Evolutionary conservation across 2,329 filamentous ascomycete genomes (phyloP).

Genomic region (Pseudogymnoascus sp.): DNA sequence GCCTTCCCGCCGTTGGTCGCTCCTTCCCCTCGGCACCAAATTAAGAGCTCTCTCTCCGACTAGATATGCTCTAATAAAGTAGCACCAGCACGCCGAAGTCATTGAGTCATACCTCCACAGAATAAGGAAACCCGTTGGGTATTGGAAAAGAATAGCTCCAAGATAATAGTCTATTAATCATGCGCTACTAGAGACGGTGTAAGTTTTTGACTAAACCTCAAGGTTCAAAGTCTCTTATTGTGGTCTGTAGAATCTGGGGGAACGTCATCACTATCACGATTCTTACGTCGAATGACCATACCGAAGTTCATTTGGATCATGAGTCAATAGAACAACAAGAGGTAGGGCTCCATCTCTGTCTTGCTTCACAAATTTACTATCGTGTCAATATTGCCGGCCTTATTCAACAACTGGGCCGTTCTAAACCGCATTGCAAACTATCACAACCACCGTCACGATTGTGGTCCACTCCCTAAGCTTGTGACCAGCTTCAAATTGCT

Average conservation of each 20-base stretch:
- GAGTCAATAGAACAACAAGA: neutral
- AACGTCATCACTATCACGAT: neutral
- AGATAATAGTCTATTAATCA: neutral
- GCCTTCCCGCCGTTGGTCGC: neutral
- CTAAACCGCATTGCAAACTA: neutral
- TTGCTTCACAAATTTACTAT: neutral
- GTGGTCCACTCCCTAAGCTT: neutral
- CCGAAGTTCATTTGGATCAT: neutral
- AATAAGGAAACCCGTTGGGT: neutral
- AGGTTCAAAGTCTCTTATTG: neutral
- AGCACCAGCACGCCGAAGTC: neutral
- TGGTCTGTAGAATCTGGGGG: neutral
- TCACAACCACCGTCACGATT: neutral
- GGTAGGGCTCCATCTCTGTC: neutral
- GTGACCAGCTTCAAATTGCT: neutral
- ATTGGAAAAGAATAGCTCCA: neutral
- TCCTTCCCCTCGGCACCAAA: neutral
- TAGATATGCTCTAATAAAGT: neutral
- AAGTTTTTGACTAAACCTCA: neutral
- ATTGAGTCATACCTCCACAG: neutral
- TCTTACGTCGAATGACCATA: neutral
- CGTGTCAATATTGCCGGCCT: neutral
- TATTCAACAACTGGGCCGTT: neutral
- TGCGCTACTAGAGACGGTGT: neutral
- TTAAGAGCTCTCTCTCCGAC: neutral